Evolutionary conservation across 2,329 filamentous ascomycete species (phyloP), one percentile per base, ranked within the genome.

Genomic region (Leptographium lundbergii): DNA sequence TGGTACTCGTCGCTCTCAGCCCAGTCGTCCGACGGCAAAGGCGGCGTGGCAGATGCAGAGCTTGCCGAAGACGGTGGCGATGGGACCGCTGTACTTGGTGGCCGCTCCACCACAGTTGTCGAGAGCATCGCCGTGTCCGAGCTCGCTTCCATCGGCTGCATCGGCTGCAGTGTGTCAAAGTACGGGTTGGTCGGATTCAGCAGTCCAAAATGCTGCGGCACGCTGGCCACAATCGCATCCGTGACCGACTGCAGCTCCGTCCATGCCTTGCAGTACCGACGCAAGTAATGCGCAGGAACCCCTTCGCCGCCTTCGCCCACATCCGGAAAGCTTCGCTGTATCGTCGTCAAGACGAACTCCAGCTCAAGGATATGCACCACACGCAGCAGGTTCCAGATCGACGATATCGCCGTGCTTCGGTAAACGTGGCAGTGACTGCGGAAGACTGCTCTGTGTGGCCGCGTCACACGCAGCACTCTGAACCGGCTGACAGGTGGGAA

Each of bases 131-230:
- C 52, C n/a, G 4, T 17, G 52, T 27, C 51, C 3, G 29, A n/a
- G 2, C 1, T 54, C 25, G 4, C 51, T 19, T 19, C 59, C 39
- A 59, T 29, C 1, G 61, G 56, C 27, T 57, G 58, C 39, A 59
- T 29, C 1, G 61, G 56, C 27, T 57, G 58, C 14, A 65, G 62
- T 34, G 61, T 62, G 47, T 66, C 66, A 32, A 67, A 65, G 51
- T 65, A 67, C 22, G 71, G 67, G 61, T 74, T 73, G 55, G 67
- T 67, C 13, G 73, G 70, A 60, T 70, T 74, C 54, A 79, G 69
- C n/a, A 78, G 67, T 36, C 76, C 77, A 51, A 78, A 75, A 63
- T 78, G 73, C 63, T 79, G 77, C 0, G 77, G 77, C 2, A 78
- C 72, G 57, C 72, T 78, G 52, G 76, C 75, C 48, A 74, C 67